Evolutionary conservation across 352 stramenopile genomes (phyloP).

Genomic region (Phytophthora syringae): DNA sequence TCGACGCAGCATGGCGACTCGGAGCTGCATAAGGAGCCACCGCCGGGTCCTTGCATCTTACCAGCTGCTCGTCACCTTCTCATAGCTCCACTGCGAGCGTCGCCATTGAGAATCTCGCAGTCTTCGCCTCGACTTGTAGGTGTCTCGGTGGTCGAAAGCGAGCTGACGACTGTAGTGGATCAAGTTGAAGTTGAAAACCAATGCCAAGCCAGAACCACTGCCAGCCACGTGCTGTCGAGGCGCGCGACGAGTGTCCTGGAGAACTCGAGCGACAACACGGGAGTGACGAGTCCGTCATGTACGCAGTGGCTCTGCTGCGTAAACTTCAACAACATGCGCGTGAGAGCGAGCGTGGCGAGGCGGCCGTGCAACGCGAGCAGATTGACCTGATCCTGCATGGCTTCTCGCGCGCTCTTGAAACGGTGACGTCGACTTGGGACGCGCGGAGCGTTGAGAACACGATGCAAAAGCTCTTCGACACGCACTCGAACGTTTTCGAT

Average conservation of each 20-base stretch:
- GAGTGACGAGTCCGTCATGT: slow-evolving; percentile 59
- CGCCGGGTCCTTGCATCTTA: slow-evolving; percentile 20
- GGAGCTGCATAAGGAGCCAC: slow-evolving; percentile 22
- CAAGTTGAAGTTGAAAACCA: slow-evolving; percentile 12
- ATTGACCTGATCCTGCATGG: slow-evolving; percentile 69
- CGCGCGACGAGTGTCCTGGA: slow-evolving; percentile 26
- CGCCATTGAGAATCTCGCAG: slow-evolving; percentile 30
- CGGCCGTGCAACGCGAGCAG: slow-evolving; percentile 51
- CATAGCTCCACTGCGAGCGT: slow-evolving; percentile 18
- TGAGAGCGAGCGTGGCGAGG: slow-evolving; percentile 38
- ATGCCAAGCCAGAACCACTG: slow-evolving; percentile 6
- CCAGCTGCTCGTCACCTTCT: slow-evolving; percentile 9
- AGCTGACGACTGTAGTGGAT: not conserved
- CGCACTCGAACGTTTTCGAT: slow-evolving; percentile 85
- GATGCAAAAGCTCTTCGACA: slow-evolving; percentile 78
- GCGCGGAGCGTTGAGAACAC: slow-evolving; percentile 59
- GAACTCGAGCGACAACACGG: slow-evolving; percentile 32
- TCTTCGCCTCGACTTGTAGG: slow-evolving; percentile 34
- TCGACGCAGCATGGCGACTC: slow-evolving; percentile 14
- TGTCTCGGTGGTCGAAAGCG: slow-evolving; percentile 28
- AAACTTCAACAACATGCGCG: slow-evolving; percentile 56
- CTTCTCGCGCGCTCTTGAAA: slow-evolving; percentile 65
- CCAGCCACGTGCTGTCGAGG: slow-evolving; percentile 4
- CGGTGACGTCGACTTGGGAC: slow-evolving; percentile 45
- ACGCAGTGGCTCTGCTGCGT: slow-evolving; percentile 62